A percentile compares a stretch with the other conserved stretches of the same genome.
phyloP scores from a whole-genome alignment of 2,329 filamentous ascomycete genomes.

The Penicillium psychrosexuale region DNA sequence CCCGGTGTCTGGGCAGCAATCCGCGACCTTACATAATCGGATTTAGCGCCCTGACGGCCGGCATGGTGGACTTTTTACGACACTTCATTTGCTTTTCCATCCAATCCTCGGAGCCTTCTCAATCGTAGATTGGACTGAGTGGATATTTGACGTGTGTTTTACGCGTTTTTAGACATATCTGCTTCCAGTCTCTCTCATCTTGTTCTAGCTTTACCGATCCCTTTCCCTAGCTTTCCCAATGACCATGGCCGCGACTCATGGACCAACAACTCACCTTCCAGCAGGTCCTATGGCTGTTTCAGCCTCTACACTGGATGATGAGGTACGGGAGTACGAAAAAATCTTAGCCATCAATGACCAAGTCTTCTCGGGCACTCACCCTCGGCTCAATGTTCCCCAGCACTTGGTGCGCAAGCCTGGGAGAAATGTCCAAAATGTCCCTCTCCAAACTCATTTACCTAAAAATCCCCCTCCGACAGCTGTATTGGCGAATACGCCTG shows the following conservation, averaged over 20 bases:
- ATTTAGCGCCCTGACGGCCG: slow-evolving; percentile 7
- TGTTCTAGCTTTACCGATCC: slow-evolving; percentile 4
- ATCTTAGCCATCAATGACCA: slow-evolving; percentile 77
- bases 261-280: slow-evolving; percentile 30
- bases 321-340: slow-evolving; percentile 70
- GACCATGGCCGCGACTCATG: slow-evolving; percentile 33
- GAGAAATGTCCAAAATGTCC: slow-evolving; percentile 34
- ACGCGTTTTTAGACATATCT: background rate
- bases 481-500: slow-evolving; percentile 12
- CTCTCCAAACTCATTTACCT: slow-evolving; percentile 29
- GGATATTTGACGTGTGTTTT: background rate
- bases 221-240: slow-evolving; percentile 14
- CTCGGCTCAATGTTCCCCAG: slow-evolving; percentile 57
- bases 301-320: slow-evolving; percentile 46
- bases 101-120: slow-evolving; percentile 3
- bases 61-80: slow-evolving; percentile 11
- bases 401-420: slow-evolving; percentile 48
- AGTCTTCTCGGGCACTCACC: slow-evolving; percentile 69
- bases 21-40: slow-evolving; percentile 21
- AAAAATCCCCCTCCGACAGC: slow-evolving; percentile 14
- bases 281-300: slow-evolving; percentile 29
- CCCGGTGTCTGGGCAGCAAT: background rate
- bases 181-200: slow-evolving; percentile 6
- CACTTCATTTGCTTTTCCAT: slow-evolving; percentile 10
- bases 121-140: slow-evolving; percentile 7